These are phyloP conservation scores for Cystobasidiaceae sp. DNA, from an alignment of 1,284 basidiomycete species.

Conservation along the genomic window DNA sequence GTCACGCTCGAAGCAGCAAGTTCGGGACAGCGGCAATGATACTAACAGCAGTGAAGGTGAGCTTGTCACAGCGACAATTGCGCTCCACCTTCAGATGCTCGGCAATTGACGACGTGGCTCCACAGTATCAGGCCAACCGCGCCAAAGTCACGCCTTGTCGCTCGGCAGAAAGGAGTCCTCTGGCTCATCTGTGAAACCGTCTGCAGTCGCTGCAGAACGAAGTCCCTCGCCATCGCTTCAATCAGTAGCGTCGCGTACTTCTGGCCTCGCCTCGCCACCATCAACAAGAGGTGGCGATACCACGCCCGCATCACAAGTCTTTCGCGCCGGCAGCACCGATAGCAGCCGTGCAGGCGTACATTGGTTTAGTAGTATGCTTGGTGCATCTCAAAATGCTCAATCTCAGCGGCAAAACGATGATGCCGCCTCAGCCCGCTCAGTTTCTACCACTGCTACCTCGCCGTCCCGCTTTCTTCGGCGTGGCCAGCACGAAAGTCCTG, in stretches of 20 bases:
- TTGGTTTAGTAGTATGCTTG: slow-evolving; percentile 2
- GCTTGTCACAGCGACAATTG: background rate
- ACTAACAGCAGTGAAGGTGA: background rate
- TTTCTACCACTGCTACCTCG: background rate
- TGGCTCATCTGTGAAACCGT: no score
- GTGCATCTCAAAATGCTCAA: background rate
- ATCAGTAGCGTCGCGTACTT: background rate
- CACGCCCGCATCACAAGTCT: background rate
- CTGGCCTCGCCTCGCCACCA: background rate
- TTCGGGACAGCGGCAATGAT: background rate
- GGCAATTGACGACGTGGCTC: background rate
- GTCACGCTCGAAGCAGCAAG: slow-evolving; percentile 3
- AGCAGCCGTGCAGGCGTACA: background rate
- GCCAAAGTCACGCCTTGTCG: no score
- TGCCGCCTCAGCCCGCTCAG: slow-evolving; percentile 2
- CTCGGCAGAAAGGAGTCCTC: no score
- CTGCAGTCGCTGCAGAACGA: no score
- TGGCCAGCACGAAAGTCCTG: background rate
- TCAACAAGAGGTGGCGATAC: background rate
- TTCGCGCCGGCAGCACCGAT: background rate
- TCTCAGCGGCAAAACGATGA: background rate
- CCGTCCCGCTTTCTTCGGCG: background rate
- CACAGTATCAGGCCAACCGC: background rate
- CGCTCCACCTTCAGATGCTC: background rate
- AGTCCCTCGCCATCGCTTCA: no score